Evolutionary conservation across 768 basidiomycete species (phyloP), one percentile per base, ranked within the genome.

Genomic region (Tricholoma furcatifolium): DNA sequence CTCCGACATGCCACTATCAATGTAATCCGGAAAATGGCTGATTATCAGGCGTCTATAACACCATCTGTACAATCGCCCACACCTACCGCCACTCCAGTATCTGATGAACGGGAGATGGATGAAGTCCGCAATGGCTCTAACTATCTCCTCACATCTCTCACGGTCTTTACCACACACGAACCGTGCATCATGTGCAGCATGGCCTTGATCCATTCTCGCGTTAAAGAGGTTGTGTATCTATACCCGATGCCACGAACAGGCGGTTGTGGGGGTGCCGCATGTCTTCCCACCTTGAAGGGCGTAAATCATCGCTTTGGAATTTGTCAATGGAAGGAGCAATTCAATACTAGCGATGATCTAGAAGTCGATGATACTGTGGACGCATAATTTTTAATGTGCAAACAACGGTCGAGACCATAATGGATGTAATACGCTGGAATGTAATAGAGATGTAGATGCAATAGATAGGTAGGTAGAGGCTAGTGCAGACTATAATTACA

Each of bases 121-220:
- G 57, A 55, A 20, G 36, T 54, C 36, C 67, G 61, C 50, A 92
- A 91, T 59, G 88, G 91, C 12, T 72, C 85, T 1, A 87, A 89
- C 63, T 99, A 99, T 69, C 85, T 98, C 40, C 77, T 98, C 21
- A 98, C 93, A 0, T 84, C 85, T 2, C 79, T 85, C 15, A 83
- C 85, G 1, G 75, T 98, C 21, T 98, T 98, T 73, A 82, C 84
- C 48, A 92, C 93, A 9, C 96, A 99, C 69, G 97, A 99, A 61
- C 97, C 97, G 0, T 99, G 97, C 61, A 80, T 99, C 51, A 93
- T 98, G 92, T 99, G 97, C 67, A 83, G 86, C 61, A 99, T 99
- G 97, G 92, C 94, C 2, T 72, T 98, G 18, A 73, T 97, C 6
- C 97, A 99, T 69, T 94, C 91, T 1, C 83, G 97, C n/a, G 92